Evolutionary conservation across 2,329 filamentous ascomycete genomes (phyloP).

Genomic region (Beauveria sp.): DNA sequence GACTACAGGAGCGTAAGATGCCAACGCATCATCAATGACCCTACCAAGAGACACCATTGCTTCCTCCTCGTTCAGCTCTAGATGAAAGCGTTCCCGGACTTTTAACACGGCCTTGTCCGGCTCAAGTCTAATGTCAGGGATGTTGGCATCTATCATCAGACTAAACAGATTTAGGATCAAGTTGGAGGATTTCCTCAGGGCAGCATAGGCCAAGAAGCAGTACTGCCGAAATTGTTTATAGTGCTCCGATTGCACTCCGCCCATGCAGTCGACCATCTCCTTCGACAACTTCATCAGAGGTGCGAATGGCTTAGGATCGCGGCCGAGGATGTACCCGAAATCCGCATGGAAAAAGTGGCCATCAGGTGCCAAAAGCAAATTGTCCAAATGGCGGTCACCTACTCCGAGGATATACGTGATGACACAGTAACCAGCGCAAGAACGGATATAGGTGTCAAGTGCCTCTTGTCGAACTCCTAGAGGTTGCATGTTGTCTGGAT

Average conservation of each 20-base stretch:
- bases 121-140: constrained; percentile 88
- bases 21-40: constrained; percentile 84
- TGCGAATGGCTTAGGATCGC: constrained; percentile 94
- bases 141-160: constrained; percentile 95
- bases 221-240: constrained; percentile 91
- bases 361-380: constrained; percentile 81
- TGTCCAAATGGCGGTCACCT: constrained; percentile 91
- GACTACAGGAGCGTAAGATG: constrained; percentile 83
- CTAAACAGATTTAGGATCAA: constrained; percentile 93
- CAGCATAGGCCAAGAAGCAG: constrained; percentile 90
- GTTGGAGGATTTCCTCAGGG: constrained; percentile 80
- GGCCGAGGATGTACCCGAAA: constrained; percentile 95
- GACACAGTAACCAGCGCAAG: constrained; percentile 94
- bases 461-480: constrained; percentile 85
- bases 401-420: constrained; percentile 97
- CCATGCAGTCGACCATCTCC: constrained; percentile 99
- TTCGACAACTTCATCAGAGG: constrained; percentile 95
- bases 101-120: constrained; percentile 92
- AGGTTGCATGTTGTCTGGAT: constrained; percentile 74
- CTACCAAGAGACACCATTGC: constrained; percentile 81
- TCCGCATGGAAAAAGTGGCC: constrained; percentile 98
- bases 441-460: constrained; percentile 92
- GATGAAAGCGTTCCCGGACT: constrained; percentile 87
- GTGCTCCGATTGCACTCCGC: constrained; percentile 70
- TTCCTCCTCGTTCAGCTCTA: constrained; percentile 88